A percentile compares a stretch with the other conserved stretches of the same genome.
Evolutionary conservation across 306 rosid genomes (phyloP).

Genomic region (Carpinus viminea): DNA sequence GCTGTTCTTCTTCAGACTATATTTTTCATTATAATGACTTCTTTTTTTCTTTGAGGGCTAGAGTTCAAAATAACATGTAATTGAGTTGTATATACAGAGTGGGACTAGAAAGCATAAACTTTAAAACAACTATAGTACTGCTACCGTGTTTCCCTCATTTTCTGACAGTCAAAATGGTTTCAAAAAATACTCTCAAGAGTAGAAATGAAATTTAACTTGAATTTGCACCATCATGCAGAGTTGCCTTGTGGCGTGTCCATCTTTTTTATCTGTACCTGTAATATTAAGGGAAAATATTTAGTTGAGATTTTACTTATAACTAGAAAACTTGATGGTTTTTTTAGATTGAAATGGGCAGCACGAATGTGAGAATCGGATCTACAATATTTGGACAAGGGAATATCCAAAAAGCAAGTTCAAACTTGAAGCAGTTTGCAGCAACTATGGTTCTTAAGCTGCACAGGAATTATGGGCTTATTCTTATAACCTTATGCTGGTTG

Average conservation of each 20-base stretch:
- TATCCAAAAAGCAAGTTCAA: slow-evolving; percentile 53
- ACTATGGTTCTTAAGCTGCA: not conserved
- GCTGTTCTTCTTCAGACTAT: not conserved
- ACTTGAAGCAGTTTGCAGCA: not conserved
- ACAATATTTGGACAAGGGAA: slow-evolving; percentile 91
- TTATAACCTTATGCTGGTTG: slow-evolving; percentile 10
- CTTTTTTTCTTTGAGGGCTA: not conserved
- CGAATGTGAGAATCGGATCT: slow-evolving; percentile 88
- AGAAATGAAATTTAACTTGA: not conserved
- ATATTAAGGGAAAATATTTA: not conserved
- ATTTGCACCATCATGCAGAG: not conserved
- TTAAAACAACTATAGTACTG: not conserved
- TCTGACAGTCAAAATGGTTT: not conserved
- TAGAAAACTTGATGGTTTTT: slow-evolving; percentile 22
- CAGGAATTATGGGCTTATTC: not conserved
- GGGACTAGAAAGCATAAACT: not conserved
- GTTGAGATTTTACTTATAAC: slow-evolving; percentile 16
- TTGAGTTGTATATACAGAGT: not conserved
- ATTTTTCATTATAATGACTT: not conserved
- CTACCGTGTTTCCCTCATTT: not conserved
- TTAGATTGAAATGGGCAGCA: slow-evolving; percentile 95
- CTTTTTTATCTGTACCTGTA: not conserved
- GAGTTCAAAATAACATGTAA: not conserved
- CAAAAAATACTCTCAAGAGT: not conserved
- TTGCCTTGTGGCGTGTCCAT: not conserved